phyloP scores from a whole-genome alignment of 108 stramenopile species.

The Fistulifera pelliculosa region DNA sequence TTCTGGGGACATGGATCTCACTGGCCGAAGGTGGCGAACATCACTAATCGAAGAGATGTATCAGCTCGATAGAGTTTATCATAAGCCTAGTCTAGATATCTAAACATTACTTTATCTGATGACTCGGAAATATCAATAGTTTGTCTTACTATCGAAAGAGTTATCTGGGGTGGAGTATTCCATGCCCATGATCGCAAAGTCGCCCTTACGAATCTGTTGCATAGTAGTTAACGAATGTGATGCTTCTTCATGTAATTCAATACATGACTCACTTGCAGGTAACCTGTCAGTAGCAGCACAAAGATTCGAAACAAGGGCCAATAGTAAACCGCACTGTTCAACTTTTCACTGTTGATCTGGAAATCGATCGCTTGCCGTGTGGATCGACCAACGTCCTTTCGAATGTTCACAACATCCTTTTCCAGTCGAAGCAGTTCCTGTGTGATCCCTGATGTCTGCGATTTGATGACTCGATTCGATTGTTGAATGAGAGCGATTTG shows the following conservation, averaged over 20 bases:
- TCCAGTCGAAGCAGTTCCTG: slow-evolving; percentile 4
- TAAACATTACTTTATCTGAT: no score
- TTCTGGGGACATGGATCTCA: slow-evolving; percentile 9
- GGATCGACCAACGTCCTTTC: background rate
- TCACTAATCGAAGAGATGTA: no score
- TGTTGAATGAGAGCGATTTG: slow-evolving; percentile 1
- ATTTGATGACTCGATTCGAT: background rate
- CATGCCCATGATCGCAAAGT: no score
- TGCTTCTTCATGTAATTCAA: slow-evolving; percentile 9
- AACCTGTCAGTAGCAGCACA: slow-evolving; percentile 3
- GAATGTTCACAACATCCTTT: slow-evolving; percentile 3
- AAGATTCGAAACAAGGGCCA: slow-evolving; percentile 14
- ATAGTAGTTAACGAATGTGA: slow-evolving; percentile 5
- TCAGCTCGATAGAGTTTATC: no score
- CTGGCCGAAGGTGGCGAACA: background rate
- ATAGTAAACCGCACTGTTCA: slow-evolving; percentile 5
- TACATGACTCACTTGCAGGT: slow-evolving; percentile 1
- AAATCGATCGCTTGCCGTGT: background rate
- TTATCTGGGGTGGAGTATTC: no score
- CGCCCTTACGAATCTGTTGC: no score
- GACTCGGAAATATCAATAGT: no score
- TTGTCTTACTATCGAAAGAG: no score
- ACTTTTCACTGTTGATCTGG: background rate
- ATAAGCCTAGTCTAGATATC: no score
- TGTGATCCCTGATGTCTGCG: slow-evolving; percentile 2